Base-by-base conservation (phyloP, 2,329 filamentous ascomycete genomes). In the Trichoderma lentiforme region DNA sequence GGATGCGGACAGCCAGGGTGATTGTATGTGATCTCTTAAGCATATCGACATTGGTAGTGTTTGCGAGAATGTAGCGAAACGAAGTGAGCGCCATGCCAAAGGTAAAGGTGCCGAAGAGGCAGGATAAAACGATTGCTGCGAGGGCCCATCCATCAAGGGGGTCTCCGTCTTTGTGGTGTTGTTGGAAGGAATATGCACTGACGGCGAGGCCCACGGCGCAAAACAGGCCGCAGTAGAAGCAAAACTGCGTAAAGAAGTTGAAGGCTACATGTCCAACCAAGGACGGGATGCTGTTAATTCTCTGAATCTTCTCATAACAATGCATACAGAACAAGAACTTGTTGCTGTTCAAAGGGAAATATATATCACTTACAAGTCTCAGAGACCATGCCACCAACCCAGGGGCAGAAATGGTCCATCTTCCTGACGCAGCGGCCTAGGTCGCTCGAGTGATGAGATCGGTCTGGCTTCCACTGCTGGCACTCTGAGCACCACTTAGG, bases 371-470 rank as follows among this genome's bases (percentile, higher is more conserved):
- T 77, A 89, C 88, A 90, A 2, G 90, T 94, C 80, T 98, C 95
- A 0, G 90, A 92, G 11, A 99, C 91, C 75, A 97, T 93, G 26
- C 95, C 96, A 4, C 95, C 95, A n/a, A 97, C 95, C 92, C 92
- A 98, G 0, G 95, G 96, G 78, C 96, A 99, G 77, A 95, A 96
- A 79, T 98, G 95, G 74, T 98, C 95, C 92, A 98, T 96, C 77
- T 96, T 96, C 53, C 88, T 84, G 26, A 97, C 92, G 78, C 95
- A 98, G 57, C 94, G 87, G 64, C 89, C 89, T 14, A 96, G 84
- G 78, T 97, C 93, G 67, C 91, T 91, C 78, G 92, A 97, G 81
- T 98, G 95, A 79, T 97, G 94, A 3, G 92, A 88, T 4, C 95
- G 88, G 78, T 98, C 95, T 0, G 92, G 90, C 81, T 98, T 98